These are phyloP conservation scores for Monosporascus sp. DNA, from an alignment of 2,329 filamentous ascomycete species.

Conservation along the genomic window DNA sequence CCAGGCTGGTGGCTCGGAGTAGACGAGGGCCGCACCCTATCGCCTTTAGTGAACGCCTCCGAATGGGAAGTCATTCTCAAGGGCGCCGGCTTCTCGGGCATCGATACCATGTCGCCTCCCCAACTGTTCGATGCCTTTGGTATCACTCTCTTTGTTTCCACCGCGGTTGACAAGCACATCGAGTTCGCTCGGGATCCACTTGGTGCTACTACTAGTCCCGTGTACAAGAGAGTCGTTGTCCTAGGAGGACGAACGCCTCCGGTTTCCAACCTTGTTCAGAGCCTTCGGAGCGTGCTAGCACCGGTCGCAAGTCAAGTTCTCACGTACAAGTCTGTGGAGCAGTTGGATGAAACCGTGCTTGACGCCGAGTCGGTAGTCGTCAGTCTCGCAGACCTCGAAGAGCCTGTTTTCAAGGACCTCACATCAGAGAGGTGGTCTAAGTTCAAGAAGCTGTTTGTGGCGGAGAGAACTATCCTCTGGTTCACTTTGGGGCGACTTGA, in stretches of 20 bases:
- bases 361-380: neutral
- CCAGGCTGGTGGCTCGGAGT: slow-evolving; percentile 32
- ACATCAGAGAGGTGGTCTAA: slow-evolving; percentile 1
- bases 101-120: slow-evolving; percentile 3
- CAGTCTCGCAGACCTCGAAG: slow-evolving; percentile 4
- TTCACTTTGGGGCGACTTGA: slow-evolving; percentile 13
- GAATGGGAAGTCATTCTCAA: slow-evolving; percentile 20
- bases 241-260: slow-evolving; percentile 2
- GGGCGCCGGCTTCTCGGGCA: slow-evolving; percentile 5
- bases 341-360: too few species aligned
- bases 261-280: neutral
- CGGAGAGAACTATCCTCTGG: slow-evolving; percentile 16
- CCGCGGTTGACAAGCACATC: slow-evolving; percentile 11
- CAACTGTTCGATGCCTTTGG: slow-evolving; percentile 1
- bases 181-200: slow-evolving; percentile 7
- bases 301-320: too few species aligned
- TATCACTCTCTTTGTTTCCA: slow-evolving; percentile 10
- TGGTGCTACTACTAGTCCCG: neutral
- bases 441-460: slow-evolving; percentile 9
- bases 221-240: slow-evolving; percentile 1
- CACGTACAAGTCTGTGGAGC: too few species aligned
- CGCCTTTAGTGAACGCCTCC: slow-evolving; percentile 8
- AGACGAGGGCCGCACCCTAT: slow-evolving; percentile 18
- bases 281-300: too few species aligned
- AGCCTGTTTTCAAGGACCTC: slow-evolving; percentile 7